These are phyloP conservation scores for Pseudogymnoascus sp. DNA, from an alignment of 2,329 filamentous ascomycete species.

Conservation along the genomic window DNA sequence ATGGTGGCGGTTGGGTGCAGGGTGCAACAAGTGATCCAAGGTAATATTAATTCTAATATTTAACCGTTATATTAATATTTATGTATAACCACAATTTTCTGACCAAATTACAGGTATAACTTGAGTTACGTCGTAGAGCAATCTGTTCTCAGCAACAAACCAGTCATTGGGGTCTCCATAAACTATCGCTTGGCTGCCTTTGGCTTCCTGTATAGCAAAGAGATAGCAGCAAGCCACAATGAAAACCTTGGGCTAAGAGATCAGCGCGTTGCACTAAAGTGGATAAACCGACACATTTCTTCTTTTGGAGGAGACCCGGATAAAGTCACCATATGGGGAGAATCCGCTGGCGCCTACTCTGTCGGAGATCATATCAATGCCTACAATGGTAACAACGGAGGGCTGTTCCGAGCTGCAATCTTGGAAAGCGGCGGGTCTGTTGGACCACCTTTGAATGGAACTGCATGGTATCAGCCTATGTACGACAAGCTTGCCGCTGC, in stretches of 20 bases:
- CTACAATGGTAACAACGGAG: constrained; percentile 47
- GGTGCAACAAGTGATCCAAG: constrained; percentile 14
- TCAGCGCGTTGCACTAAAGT: constrained; percentile 47
- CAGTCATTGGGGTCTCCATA: constrained; percentile 42
- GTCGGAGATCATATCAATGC: constrained; percentile 47
- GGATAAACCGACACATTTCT: constrained; percentile 49
- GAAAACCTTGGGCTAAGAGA: constrained; percentile 57
- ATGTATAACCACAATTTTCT: constrained; percentile 11
- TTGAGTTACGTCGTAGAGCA: constrained; percentile 46
- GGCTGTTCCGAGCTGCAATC: constrained; percentile 45
- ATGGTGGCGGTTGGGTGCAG: constrained; percentile 24
- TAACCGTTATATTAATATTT: constrained; percentile 31
- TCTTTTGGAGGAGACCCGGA: constrained; percentile 36
- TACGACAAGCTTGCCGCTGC: constrained; percentile 29
- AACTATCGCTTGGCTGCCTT: constrained; percentile 56
- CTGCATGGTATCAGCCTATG: constrained; percentile 28
- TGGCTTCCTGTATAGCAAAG: constrained; percentile 54
- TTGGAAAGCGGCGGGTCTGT: constrained; percentile 40
- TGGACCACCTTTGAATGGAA: constrained; percentile 17
- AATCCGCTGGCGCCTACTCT: constrained; percentile 34
- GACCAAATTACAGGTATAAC: constrained; percentile 45
- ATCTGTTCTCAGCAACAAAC: constrained; percentile 27
- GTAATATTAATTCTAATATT: constrained; percentile 29
- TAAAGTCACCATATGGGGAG: constrained; percentile 38
- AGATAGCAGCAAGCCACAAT: constrained; percentile 42